These are phyloP conservation scores for Cyclocybe aegerita DNA, from an alignment of 768 basidiomycete species.

Conservation along the genomic window DNA sequence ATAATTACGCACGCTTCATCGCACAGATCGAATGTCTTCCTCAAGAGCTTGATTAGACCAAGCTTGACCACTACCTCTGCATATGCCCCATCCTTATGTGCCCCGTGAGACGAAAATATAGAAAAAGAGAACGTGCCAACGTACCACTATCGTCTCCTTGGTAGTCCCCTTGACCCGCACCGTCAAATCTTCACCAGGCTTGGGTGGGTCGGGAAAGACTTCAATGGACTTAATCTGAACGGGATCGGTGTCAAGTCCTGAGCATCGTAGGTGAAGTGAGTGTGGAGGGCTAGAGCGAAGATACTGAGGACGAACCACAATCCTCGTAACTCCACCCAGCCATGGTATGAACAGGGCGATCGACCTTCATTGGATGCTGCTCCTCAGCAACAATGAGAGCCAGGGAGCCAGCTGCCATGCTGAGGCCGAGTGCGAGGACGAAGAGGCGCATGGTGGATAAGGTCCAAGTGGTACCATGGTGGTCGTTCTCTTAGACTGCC, in stretches of 20 bases:
- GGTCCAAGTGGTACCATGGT: not conserved
- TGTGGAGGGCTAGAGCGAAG: not conserved
- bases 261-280: not conserved
- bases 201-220: slow-evolving; percentile 85
- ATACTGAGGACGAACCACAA: slow-evolving; percentile 61
- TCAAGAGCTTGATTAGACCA: slow-evolving; percentile 88
- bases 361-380: slow-evolving; percentile 22
- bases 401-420: slow-evolving; percentile 18
- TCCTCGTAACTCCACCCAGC: slow-evolving; percentile 64
- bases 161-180: slow-evolving; percentile 73
- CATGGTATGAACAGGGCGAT: slow-evolving; percentile 27
- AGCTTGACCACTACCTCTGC: slow-evolving; percentile 91
- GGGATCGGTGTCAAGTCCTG: slow-evolving; percentile 30
- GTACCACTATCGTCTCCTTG: slow-evolving; percentile 62
- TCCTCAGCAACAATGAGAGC: slow-evolving; percentile 22
- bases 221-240: slow-evolving; percentile 70
- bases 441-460: slow-evolving; percentile 15
- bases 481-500: no score
- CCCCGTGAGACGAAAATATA: not conserved
- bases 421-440: slow-evolving; percentile 12
- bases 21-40: slow-evolving; percentile 85
- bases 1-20: slow-evolving; percentile 80
- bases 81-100: slow-evolving; percentile 83
- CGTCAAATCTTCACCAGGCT: slow-evolving; percentile 86
- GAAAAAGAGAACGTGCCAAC: slow-evolving; percentile 8